These are phyloP conservation scores for Rhizomucor miehei DNA, from an alignment of 371 early-diverging fungal genomes.

Conservation along the genomic window DNA sequence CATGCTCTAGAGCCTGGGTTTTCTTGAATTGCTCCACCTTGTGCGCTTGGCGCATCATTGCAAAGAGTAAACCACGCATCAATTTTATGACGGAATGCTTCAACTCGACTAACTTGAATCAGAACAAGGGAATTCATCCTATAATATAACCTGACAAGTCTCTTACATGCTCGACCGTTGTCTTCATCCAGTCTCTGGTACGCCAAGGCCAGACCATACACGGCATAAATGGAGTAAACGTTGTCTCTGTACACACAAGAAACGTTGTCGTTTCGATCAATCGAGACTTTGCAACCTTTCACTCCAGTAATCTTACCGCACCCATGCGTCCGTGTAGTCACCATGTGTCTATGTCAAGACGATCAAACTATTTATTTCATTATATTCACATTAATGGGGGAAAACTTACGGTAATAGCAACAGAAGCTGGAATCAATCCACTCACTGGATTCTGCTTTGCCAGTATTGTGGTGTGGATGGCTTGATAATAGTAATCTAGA, in stretches of 20 bases:
- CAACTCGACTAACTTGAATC: slow-evolving; percentile 61
- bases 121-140: neutral
- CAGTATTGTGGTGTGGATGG: slow-evolving; percentile 73
- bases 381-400: neutral
- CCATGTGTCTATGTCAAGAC: slow-evolving; percentile 54
- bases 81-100: slow-evolving; percentile 84
- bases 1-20: slow-evolving; percentile 66
- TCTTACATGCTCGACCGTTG: slow-evolving; percentile 78
- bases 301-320: slow-evolving; percentile 53
- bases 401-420: slow-evolving; percentile 71
- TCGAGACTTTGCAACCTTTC: neutral
- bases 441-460: slow-evolving; percentile 79
- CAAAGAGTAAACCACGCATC: slow-evolving; percentile 71
- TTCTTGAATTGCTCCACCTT: slow-evolving; percentile 85
- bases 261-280: neutral
- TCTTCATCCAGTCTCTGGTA: slow-evolving; percentile 84
- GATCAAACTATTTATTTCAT: neutral
- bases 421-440: slow-evolving; percentile 89
- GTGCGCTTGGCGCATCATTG: slow-evolving; percentile 85
- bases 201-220: slow-evolving; percentile 83
- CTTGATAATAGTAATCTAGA: slow-evolving; percentile 77
- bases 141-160: neutral
- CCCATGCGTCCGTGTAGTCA: slow-evolving; percentile 92
- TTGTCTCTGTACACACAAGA: slow-evolving; percentile 66
- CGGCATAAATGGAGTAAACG: slow-evolving; percentile 89